A percentile compares a stretch with the other conserved stretches of the same genome.
Evolutionary conservation across 441 rosid genomes (phyloP).

Genomic region (Metrosideros polymorpha): DNA sequence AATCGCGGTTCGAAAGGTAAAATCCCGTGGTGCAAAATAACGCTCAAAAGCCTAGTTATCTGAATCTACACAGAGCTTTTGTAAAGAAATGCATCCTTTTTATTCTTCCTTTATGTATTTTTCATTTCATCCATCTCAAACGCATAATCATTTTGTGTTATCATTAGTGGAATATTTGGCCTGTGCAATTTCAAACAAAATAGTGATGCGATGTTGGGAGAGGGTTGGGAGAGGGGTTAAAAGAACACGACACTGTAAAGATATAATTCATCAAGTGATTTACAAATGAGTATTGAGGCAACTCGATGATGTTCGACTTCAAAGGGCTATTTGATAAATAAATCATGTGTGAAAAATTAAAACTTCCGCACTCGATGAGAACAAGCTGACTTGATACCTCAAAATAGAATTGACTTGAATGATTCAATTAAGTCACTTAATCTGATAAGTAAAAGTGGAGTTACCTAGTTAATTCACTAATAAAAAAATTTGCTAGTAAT

Average conservation of each 20-base stretch:
- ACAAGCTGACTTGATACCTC: background rate
- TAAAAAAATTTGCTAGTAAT: background rate
- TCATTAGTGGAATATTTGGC: rapidly evolving
- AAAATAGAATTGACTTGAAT: background rate
- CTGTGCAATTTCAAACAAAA: rapidly evolving
- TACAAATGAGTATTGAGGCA: background rate
- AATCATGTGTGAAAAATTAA: background rate
- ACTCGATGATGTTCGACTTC: background rate
- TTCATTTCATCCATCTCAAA: background rate
- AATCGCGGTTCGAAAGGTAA: background rate
- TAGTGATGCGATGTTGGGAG: background rate
- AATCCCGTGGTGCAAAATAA: background rate
- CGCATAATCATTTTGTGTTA: background rate
- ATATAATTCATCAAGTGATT: background rate
- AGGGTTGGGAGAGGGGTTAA: background rate
- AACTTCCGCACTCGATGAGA: background rate
- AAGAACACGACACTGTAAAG: background rate
- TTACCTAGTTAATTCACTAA: background rate
- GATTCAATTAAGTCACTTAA: background rate
- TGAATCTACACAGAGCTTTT: background rate
- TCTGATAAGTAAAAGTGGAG: background rate
- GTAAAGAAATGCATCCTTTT: background rate
- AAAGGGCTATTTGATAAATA: rapidly evolving
- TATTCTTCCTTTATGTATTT: rapidly evolving
- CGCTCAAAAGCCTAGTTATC: background rate